These are phyloP conservation scores for Neurospora tetrasperma DNA, from an alignment of 495 filamentous ascomycete species.

Conservation along the genomic window DNA sequence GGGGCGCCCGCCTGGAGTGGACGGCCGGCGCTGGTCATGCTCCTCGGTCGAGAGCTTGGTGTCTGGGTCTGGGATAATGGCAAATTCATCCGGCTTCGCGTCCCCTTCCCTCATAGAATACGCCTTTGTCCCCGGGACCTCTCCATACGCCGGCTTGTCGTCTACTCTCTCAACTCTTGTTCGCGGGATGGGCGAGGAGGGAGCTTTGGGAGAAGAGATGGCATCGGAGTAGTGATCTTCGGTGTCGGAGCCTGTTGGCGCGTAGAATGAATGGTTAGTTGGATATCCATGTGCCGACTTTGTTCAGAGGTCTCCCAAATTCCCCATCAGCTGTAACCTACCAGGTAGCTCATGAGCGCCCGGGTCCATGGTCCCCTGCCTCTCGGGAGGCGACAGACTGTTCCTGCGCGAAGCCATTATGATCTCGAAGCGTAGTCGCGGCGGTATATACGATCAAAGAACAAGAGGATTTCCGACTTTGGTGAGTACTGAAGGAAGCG, in stretches of 20 bases:
- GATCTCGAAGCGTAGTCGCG: neutral
- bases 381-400: constrained; percentile 55
- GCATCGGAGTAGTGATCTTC: constrained; percentile 92
- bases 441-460: neutral
- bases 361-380: constrained; percentile 59
- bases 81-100: constrained; percentile 68
- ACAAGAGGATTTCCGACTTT: neutral
- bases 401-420: constrained; percentile 21
- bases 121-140: constrained; percentile 75
- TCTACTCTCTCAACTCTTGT: constrained; percentile 74
- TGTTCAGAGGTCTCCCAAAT: neutral
- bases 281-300: neutral
- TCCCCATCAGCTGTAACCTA: constrained; percentile 28
- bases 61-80: constrained; percentile 39
- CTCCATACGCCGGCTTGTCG: constrained; percentile 61
- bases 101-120: constrained; percentile 67
- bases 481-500: neutral
- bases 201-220: constrained; percentile 49
- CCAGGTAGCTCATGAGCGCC: constrained; percentile 69
- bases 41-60: constrained; percentile 14
- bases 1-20: constrained; percentile 32
- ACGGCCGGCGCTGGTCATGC: constrained; percentile 16
- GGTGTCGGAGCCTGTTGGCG: constrained; percentile 52
- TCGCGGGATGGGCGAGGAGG: constrained; percentile 57
- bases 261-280: constrained; percentile 2